Percentiles rank a stretch among this genome's conserved stretches.
phyloP scores from a whole-genome alignment of 2,329 filamentous ascomycete species.

The Microcyclospora pomicola region DNA sequence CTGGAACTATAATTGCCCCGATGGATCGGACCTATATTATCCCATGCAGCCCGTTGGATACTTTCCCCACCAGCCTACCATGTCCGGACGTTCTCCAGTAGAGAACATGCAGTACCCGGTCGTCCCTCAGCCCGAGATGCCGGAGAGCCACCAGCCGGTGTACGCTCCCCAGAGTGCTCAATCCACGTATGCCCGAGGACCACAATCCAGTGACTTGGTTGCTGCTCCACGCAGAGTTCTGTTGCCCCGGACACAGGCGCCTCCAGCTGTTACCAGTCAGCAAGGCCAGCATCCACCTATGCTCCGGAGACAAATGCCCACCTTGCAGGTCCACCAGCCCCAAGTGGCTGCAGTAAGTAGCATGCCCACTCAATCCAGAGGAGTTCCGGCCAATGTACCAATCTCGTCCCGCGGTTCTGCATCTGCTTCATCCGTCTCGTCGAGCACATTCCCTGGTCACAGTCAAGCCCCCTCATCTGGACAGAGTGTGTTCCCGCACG shows the following conservation, averaged over 20 bases:
- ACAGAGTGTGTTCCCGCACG: too few relatives aligned
- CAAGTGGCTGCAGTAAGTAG: conserved; percentile 8
- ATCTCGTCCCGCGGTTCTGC: too few relatives aligned
- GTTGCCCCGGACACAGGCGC: conserved; percentile 12
- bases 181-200: too few relatives aligned
- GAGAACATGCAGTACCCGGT: conserved; percentile 1
- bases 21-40: too few relatives aligned
- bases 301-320: conserved; percentile 3
- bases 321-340: conserved; percentile 2
- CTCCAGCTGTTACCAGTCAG: conserved; percentile 3
- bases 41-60: conserved; percentile 3
- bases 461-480: not conserved
- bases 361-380: not conserved
- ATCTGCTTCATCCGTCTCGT: too few relatives aligned
- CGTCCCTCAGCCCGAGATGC: not conserved
- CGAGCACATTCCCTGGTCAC: not conserved
- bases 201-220: not conserved
- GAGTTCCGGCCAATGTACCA: not conserved
- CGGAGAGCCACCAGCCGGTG: conserved; percentile 1
- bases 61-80: conserved; percentile 3
- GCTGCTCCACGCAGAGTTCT: conserved; percentile 8
- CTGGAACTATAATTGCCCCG: conserved; percentile 9
- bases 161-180: conserved; percentile 1
- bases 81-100: conserved; percentile 4
- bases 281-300: conserved; percentile 4